Base-by-base conservation (phyloP, 2,329 filamentous ascomycete species). In the Aspergillus bombycis region DNA sequence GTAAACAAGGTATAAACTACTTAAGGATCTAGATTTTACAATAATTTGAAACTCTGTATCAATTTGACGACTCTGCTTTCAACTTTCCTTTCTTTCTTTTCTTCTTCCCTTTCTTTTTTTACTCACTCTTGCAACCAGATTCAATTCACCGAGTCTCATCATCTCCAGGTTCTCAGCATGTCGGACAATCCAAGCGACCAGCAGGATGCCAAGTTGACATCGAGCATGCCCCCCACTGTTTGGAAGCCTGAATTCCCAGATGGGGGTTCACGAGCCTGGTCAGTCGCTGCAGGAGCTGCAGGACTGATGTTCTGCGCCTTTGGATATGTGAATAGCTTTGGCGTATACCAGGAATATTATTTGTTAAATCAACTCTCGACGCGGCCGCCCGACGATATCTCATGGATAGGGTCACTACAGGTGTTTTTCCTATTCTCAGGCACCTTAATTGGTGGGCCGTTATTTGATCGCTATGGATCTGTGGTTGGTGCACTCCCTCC, bases 261-360 rank as follows among this genome's bases (percentile, higher is more conserved):
- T 62, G 71, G 71, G 7, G 72, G 68, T 2, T 23, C 57, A 2
- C 52, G 57, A 52, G 72, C 72, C n/a, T 75, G 73, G 71, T 65
- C 74, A 2, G 70, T 72, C 16, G 69, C 68, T 26, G 64, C 64
- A 9, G 72, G 71, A 14, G 65, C 65, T n/a, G 60, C 67, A 23
- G 65, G 58, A 19, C 63, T 71, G 28, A 76, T 80, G 61, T 82
- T 83, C 68, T 77, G 71, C 4, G 73, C 69, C 12, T 68, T 83
- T 0, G 81, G 81, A 16, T 80, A 79, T 62, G 64, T 75, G 57
- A 83, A 83, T 67, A 79, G 78, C 0, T 83, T 81, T 52, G 82
- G 83, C n/a, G 75, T 82, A 6, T 83, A 82, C 61, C 78, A 83
- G 57, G 75, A 74, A 28, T 84, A 84, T 71, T 84, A 84, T 65